A percentile compares a stretch with the other conserved stretches of the same genome.
These are phyloP conservation scores for Gynochthodes officinalis DNA, from an alignment of 257 asterid species.

Conservation along the genomic window DNA sequence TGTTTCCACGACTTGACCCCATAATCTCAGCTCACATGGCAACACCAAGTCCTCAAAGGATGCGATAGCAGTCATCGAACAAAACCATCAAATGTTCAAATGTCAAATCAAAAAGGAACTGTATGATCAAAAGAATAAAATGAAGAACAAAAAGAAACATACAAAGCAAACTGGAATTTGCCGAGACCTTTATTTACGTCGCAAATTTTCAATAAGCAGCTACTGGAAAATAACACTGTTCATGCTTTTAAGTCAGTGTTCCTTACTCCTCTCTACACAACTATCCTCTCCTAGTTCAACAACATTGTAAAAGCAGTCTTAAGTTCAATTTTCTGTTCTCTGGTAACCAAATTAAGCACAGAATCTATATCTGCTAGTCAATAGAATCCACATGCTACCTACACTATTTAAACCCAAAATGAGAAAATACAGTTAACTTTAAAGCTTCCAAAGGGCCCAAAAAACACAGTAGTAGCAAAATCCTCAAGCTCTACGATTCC, in stretches of 20 bases:
- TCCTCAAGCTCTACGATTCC: background rate
- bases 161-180: background rate
- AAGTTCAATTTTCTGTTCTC: background rate
- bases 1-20: too few relatives aligned
- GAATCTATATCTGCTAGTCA: background rate
- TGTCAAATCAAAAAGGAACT: background rate
- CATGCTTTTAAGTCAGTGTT: background rate
- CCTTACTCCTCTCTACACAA: background rate
- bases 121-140: background rate
- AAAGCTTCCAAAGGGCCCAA: conserved; percentile 2
- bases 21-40: too few relatives aligned
- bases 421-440: background rate
- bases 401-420: background rate
- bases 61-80: background rate
- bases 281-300: background rate
- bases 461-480: background rate
- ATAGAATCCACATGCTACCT: background rate
- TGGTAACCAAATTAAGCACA: background rate
- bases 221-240: background rate
- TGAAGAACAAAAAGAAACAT: background rate
- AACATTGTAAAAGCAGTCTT: background rate
- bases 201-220: background rate
- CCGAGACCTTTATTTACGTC: background rate
- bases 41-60: too few relatives aligned
- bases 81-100: background rate